A percentile compares a stretch with the other conserved stretches of the same genome.
These are phyloP conservation scores for Rhizopus sp. DNA, from an alignment of 371 early-diverging fungal species.

Conservation along the genomic window DNA sequence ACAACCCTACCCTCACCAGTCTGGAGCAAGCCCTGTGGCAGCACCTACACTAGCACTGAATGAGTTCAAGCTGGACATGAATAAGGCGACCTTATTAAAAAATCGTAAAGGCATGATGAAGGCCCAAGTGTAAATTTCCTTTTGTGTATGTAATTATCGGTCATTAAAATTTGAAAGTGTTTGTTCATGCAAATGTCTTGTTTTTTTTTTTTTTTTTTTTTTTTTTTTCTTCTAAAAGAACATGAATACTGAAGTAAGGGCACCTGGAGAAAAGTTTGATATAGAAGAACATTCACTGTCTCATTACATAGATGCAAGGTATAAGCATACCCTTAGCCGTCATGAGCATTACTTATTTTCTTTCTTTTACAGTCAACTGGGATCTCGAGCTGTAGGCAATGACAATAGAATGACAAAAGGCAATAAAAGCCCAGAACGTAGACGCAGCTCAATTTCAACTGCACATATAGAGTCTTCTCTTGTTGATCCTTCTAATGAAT, in stretches of 20 bases:
- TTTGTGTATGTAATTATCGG: neutral
- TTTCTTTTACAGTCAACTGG: slow-evolving; percentile 4
- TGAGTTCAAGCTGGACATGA: slow-evolving; percentile 47
- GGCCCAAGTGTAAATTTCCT: neutral
- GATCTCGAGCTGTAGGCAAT: neutral
- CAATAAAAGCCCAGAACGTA: neutral
- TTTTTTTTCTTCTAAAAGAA: slow-evolving; percentile 1
- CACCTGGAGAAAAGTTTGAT: slow-evolving; percentile 26
- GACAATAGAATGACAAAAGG: neutral
- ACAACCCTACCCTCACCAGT: neutral
- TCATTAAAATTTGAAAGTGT: neutral
- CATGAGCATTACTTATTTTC: neutral
- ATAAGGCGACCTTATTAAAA: slow-evolving; percentile 49
- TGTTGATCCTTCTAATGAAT: neutral
- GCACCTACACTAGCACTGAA: slow-evolving; percentile 8
- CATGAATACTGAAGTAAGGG: slow-evolving; percentile 16
- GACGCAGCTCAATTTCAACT: slow-evolving; percentile 7
- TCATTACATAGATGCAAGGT: slow-evolving; percentile 13
- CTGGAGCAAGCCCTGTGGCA: neutral
- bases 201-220: slow-evolving; percentile 5
- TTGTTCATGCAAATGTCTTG: slow-evolving; percentile 2
- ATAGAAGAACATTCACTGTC: slow-evolving; percentile 2
- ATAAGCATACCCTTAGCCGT: neutral
- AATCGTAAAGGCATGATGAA: slow-evolving; percentile 25
- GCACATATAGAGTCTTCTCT: slow-evolving; percentile 7